A percentile compares a stretch with the other conserved stretches of the same genome.
Evolutionary conservation across 192 early-diverging fungal species (phyloP).

Genomic region (Kappamyces sp.): DNA sequence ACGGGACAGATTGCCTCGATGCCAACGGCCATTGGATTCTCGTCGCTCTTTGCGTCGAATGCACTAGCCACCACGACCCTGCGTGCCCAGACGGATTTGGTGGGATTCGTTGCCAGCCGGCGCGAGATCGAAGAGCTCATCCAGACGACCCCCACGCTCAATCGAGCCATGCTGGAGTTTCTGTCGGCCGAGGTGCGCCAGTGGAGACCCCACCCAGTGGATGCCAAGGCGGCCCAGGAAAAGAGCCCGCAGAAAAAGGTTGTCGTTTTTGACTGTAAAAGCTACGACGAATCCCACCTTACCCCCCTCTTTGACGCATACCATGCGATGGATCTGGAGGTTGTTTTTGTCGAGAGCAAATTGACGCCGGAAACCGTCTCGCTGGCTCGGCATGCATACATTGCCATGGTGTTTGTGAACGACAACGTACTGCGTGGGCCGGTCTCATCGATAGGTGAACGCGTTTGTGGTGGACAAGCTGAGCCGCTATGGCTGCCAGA

Average conservation of each 20-base stretch:
- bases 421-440: conserved; percentile 12
- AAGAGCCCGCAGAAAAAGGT: conserved; percentile 1
- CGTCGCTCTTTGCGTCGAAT: conserved; percentile 9
- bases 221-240: background rate
- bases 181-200: conserved; percentile 7
- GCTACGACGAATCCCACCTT: conserved; percentile 9
- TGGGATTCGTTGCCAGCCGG: background rate
- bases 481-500: conserved; percentile 23
- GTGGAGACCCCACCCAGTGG: conserved; percentile 8
- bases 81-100: background rate
- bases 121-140: conserved; percentile 7
- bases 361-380: conserved; percentile 13
- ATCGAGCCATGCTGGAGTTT: background rate
- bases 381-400: conserved; percentile 20
- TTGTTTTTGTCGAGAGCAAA: conserved; percentile 17
- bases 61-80: background rate
- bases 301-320: background rate
- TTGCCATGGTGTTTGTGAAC: conserved; percentile 47
- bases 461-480: conserved; percentile 26
- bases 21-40: background rate
- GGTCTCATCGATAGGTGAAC: background rate
- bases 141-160: background rate
- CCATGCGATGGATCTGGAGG: conserved; percentile 1
- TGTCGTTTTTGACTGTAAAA: conserved; percentile 9
- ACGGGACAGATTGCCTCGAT: too few relatives aligned